A percentile compares a stretch with the other conserved stretches of the same genome.
These are phyloP conservation scores for Thielaviopsis ethacetica DNA, from an alignment of 2,329 filamentous ascomycete species.

Conservation along the genomic window DNA sequence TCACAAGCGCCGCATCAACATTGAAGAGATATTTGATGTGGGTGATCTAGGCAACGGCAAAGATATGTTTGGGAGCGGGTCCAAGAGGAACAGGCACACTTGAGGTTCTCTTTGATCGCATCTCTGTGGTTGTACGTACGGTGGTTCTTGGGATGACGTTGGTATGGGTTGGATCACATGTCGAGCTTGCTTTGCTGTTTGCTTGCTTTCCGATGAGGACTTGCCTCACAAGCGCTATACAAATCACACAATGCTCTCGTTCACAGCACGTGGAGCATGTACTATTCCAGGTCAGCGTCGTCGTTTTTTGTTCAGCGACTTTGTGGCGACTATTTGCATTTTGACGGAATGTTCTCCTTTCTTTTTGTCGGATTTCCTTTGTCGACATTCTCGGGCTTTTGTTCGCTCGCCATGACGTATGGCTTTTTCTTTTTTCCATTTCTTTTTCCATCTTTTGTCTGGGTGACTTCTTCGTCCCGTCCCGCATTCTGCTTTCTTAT, in stretches of 20 bases:
- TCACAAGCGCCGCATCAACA: constrained; percentile 55
- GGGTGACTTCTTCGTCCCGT: background rate
- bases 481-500: background rate
- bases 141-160: background rate
- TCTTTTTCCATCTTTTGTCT: constrained; percentile 2
- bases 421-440: background rate
- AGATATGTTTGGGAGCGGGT: constrained; percentile 34
- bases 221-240: background rate
- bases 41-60: constrained; percentile 46
- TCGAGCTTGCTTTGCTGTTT: background rate
- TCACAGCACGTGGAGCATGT: background rate
- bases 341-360: background rate
- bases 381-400: no score
- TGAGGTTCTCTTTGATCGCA: constrained; percentile 14
- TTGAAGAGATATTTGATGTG: constrained; percentile 61
- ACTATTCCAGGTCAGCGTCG: no score
- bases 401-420: background rate
- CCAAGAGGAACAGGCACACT: constrained; percentile 35
- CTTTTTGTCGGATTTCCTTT: background rate
- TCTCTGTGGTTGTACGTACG: background rate
- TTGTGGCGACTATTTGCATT: background rate
- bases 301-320: no score
- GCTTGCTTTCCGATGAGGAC: background rate
- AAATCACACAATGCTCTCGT: background rate
- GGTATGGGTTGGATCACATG: background rate